A percentile compares a stretch with the other conserved stretches of the same genome.
phyloP scores from a whole-genome alignment of 2,329 filamentous ascomycete species.

The Domatiomyces globalis region DNA sequence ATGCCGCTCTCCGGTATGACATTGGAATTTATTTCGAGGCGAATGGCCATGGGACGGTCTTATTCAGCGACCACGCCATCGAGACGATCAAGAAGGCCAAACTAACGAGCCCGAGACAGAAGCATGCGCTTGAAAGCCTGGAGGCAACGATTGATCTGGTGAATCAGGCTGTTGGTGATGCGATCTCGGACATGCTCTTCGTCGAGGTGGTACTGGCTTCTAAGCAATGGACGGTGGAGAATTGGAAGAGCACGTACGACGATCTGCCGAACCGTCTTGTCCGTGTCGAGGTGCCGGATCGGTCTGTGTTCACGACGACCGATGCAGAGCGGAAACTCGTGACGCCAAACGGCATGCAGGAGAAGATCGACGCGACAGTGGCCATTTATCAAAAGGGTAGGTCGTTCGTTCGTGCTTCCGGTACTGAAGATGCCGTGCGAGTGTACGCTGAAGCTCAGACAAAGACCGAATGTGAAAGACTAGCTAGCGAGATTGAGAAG shows the following conservation, averaged over 20 bases:
- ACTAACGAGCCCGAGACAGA: slow-evolving; percentile 82
- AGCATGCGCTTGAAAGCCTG: slow-evolving; percentile 74
- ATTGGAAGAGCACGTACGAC: slow-evolving; percentile 86
- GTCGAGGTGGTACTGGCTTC: slow-evolving; percentile 93
- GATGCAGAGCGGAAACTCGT: slow-evolving; percentile 83
- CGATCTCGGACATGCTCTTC: slow-evolving; percentile 86
- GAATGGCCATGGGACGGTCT: slow-evolving; percentile 91
- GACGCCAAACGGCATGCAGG: slow-evolving; percentile 64
- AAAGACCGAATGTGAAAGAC: slow-evolving; percentile 75
- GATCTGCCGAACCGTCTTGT: slow-evolving; percentile 94
- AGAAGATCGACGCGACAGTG: slow-evolving; percentile 73
- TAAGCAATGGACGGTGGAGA: slow-evolving; percentile 76
- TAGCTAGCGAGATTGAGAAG: slow-evolving; percentile 67
- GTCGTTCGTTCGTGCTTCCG: slow-evolving; percentile 80
- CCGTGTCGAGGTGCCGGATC: slow-evolving; percentile 75
- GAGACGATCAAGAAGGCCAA: slow-evolving; percentile 63
- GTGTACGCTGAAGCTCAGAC: slow-evolving; percentile 93
- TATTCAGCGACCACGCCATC: slow-evolving; percentile 77
- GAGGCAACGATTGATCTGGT: slow-evolving; percentile 76
- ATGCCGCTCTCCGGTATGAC: slow-evolving; percentile 88
- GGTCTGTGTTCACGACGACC: slow-evolving; percentile 77
- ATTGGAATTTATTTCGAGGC: slow-evolving; percentile 98
- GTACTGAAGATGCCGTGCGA: slow-evolving; percentile 88
- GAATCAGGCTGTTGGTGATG: slow-evolving; percentile 96
- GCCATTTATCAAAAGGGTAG: slow-evolving; percentile 82